These are phyloP conservation scores for Phytopythium ostracodes DNA, from an alignment of 352 stramenopile genomes.

Conservation along the genomic window DNA sequence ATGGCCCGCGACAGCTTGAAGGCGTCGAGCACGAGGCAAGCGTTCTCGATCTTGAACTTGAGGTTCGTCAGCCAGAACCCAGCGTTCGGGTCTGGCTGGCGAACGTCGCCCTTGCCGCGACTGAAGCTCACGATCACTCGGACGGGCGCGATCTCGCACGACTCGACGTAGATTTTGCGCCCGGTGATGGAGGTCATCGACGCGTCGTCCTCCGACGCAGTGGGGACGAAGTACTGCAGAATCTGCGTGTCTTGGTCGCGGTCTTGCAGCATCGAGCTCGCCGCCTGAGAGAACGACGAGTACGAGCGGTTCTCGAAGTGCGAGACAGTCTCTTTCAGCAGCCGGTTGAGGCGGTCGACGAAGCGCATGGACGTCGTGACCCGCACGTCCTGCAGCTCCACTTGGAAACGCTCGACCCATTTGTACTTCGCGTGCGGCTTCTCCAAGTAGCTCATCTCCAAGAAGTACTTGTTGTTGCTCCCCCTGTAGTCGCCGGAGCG, in stretches of 20 bases:
- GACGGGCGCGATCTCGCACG: constrained; percentile 62
- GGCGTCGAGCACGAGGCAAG: constrained; percentile 64
- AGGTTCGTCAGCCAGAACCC: constrained; percentile 80
- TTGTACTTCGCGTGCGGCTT: constrained; percentile 68
- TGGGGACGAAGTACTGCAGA: constrained; percentile 63
- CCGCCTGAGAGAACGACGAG: constrained; percentile 33
- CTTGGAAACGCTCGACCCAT: constrained; percentile 53
- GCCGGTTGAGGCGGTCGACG: constrained; percentile 56
- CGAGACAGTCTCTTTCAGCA: constrained; percentile 56
- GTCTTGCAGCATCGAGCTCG: constrained; percentile 18
- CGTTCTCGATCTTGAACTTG: constrained; percentile 86
- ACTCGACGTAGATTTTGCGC: constrained; percentile 73
- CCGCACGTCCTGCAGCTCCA: constrained; percentile 67
- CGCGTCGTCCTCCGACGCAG: constrained; percentile 31
- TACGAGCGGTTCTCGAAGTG: constrained; percentile 70
- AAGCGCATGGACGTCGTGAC: constrained; percentile 79
- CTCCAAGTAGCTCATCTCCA: constrained; percentile 66
- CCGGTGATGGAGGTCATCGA: constrained; percentile 76
- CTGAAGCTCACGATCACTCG: constrained; percentile 75
- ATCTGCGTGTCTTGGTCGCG: constrained; percentile 43
- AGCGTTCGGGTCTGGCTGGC: constrained; percentile 16
- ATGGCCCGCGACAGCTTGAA: constrained; percentile 66
- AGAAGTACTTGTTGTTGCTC: constrained; percentile 44
- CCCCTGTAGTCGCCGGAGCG: constrained; percentile 13
- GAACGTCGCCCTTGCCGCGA: constrained; percentile 57